A percentile compares a stretch with the other conserved stretches of the same genome.
These are phyloP conservation scores for Penicillium glabrum DNA, from an alignment of 2,329 filamentous ascomycete genomes.

Conservation along the genomic window DNA sequence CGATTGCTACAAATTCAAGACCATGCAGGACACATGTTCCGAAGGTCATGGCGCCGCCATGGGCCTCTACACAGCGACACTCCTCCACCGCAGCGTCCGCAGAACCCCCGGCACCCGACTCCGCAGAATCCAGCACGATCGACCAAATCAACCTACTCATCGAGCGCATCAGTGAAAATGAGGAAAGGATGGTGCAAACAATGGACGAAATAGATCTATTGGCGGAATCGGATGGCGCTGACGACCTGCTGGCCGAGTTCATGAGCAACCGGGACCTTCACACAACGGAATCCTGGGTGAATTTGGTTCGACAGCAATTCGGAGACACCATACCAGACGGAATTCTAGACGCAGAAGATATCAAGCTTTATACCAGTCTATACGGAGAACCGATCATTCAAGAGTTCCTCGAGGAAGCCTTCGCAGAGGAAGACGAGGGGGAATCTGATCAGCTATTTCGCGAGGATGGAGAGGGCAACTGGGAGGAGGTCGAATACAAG, in stretches of 20 bases:
- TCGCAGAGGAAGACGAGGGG: conserved; percentile 31
- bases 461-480: conserved; percentile 38
- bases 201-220: conserved; percentile 36
- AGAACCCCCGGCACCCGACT: conserved; percentile 12
- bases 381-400: conserved; percentile 69
- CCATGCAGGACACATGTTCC: not conserved
- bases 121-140: conserved; percentile 18
- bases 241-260: conserved; percentile 12
- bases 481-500: conserved; percentile 36
- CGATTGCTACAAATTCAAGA: not conserved
- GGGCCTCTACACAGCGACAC: conserved; percentile 19
- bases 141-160: conserved; percentile 37
- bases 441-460: conserved; percentile 37
- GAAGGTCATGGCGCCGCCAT: conserved; percentile 1
- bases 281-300: conserved; percentile 50
- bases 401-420: conserved; percentile 24
- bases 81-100: conserved; percentile 22
- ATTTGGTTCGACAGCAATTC: conserved; percentile 71
- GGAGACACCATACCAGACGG: conserved; percentile 73
- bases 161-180: conserved; percentile 38
- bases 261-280: conserved; percentile 33
- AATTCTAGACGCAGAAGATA: conserved; percentile 69
- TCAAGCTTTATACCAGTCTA: conserved; percentile 72
- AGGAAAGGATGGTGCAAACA: conserved; percentile 33
- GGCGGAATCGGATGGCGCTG: conserved; percentile 26